Evolutionary conservation across 768 basidiomycete genomes (phyloP).

Genomic region (Russula earlei): DNA sequence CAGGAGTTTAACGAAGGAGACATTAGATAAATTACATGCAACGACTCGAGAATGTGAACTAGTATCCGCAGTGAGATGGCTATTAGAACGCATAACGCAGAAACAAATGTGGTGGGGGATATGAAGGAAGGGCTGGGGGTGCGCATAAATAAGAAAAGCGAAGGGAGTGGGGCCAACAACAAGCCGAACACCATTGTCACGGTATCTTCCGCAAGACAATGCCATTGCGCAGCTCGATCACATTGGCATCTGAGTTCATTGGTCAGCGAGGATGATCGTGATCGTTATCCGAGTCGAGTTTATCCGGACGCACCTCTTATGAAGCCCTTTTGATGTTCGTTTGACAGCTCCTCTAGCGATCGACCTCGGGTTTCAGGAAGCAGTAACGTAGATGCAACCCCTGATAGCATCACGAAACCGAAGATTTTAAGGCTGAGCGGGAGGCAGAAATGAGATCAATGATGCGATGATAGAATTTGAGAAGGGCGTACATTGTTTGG

Average conservation of each 20-base stretch:
- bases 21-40: no score
- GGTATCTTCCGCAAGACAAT: constrained; percentile 10
- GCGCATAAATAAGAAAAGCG: not conserved
- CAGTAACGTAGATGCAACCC: constrained; percentile 33
- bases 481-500: constrained; percentile 27
- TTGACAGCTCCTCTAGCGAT: constrained; percentile 30
- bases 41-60: no score
- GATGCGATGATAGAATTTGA: constrained; percentile 5
- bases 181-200: no score
- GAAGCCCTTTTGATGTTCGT: constrained; percentile 30
- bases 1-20: no score
- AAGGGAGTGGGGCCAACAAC: no score
- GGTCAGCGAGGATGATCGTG: constrained; percentile 1
- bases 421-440: constrained; percentile 33
- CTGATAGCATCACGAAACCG: constrained; percentile 39
- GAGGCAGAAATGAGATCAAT: not conserved
- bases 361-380: constrained; percentile 35
- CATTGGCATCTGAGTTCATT: not conserved
- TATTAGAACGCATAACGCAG: no score
- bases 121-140: not conserved
- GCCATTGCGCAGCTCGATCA: constrained; percentile 16
- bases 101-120: no score
- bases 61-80: no score
- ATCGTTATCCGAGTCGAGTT: not conserved
- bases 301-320: constrained; percentile 16